Evolutionary conservation across 495 filamentous ascomycete genomes (phyloP), one percentile per base, ranked within the genome.

Genomic region (Penicillium desertorum): DNA sequence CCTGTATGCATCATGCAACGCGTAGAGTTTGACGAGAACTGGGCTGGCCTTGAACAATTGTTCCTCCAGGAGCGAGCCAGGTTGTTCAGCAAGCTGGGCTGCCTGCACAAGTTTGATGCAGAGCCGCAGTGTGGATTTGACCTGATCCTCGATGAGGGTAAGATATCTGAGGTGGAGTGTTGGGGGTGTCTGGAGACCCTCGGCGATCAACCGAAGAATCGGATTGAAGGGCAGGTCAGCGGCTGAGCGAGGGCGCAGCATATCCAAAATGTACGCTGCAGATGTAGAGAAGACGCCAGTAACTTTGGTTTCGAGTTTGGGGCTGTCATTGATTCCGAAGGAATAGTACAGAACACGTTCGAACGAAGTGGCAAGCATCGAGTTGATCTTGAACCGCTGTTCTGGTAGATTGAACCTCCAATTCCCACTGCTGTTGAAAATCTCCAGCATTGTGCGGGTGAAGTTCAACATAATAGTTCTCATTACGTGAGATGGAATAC

Each of bases 1-100:
- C 64, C 80, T 84, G 67, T 89, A 94, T 2, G 67, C 66, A 51
- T 87, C 83, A 61, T 86, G 79, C n/a, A 84, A 76, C 22, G 86
- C 90, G 68, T 89, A 94, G 19, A 96, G 74, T 44, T 89, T 86
- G 30, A 90, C 87, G 36, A 97, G 68, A 41, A 91, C 75, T 2
- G 89, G 86, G 1, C 86, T 81, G 8, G 82, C 81, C 62, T 91
- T 87, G 74, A 95, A 95, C 10, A 98, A 71, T 56, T 91, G 88
- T 19, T 81, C 79, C 66, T 95, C 89, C 4, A 98, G 77, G 27
- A 84, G 76, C 29, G 83, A 83, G 16, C 78, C 79, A 16, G 85
- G 74, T 47, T 73, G 73, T 20, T 83, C 81, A 48, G 89, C 71
- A 25, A 89, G 79, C 45, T 81, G 85, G 29, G 88, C 84, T 50